A percentile compares a stretch with the other conserved stretches of the same genome.
Conservation (phyloP, 371 early-diverging fungal species). For the Lichtheimia corymbifera region DNA sequence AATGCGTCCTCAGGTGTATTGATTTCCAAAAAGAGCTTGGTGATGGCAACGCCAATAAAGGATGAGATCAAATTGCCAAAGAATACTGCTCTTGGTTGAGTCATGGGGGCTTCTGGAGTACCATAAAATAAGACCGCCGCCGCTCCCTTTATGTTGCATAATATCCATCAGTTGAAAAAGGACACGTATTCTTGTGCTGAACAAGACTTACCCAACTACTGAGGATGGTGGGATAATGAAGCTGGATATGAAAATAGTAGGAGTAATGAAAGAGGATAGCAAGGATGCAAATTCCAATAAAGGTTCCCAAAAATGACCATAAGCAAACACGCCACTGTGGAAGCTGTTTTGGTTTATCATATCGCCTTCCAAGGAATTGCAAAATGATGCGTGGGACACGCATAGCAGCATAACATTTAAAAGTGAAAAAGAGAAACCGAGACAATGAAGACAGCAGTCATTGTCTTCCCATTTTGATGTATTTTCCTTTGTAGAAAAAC, state of each 20-base stretch:
- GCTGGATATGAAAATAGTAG: not conserved
- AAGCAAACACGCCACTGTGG: conserved; percentile 35
- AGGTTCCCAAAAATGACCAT: conserved; percentile 53
- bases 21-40: conserved; percentile 55
- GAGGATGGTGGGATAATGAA: not conserved
- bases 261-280: conserved; percentile 28
- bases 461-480: no score
- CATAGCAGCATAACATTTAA: not conserved
- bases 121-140: conserved; percentile 71
- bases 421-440: not conserved
- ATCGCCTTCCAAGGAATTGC: not conserved
- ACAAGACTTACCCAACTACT: not conserved
- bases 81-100: conserved; percentile 72
- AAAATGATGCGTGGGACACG: not conserved
- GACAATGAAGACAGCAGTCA: no score
- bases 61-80: conserved; percentile 68
- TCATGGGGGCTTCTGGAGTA: conserved; percentile 70
- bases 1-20: conserved; percentile 25
- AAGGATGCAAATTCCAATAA: conserved; percentile 39
- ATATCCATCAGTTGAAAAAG: not conserved
- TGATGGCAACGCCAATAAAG: conserved; percentile 64
- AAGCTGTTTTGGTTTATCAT: not conserved
- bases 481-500: no score
- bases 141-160: conserved; percentile 47
- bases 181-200: not conserved